Evolutionary conservation across 305 asterid species (phyloP).

Genomic region (Fraxinus sp.): DNA sequence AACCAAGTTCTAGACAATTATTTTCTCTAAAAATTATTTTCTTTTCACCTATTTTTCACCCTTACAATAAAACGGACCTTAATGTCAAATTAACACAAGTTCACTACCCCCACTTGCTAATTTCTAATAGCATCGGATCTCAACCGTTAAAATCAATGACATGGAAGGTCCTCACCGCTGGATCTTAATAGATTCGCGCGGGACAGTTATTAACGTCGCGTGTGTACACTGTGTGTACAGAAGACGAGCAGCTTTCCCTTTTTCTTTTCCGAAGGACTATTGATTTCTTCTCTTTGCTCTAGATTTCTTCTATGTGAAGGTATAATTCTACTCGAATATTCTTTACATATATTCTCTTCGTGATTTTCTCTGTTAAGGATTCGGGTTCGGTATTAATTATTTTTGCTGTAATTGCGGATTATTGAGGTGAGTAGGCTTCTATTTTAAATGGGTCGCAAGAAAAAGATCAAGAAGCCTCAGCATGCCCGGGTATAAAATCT

Average conservation of each 20-base stretch:
- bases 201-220: conserved; percentile 33
- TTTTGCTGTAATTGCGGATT: not conserved
- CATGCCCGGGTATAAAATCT: conserved; percentile 36
- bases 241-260: conserved; percentile 22
- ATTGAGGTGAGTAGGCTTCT: conserved; percentile 1
- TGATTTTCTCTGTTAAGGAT: not conserved
- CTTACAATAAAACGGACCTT: no score
- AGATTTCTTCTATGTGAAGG: conserved; percentile 26
- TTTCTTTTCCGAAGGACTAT: conserved; percentile 15
- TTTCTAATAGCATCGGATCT: conserved; percentile 8
- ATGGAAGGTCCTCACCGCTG: conserved; percentile 25
- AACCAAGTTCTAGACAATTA: no score
- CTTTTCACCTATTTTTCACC: no score
- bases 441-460: conserved; percentile 39
- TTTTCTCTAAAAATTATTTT: no score
- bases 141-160: conserved; percentile 26
- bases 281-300: conserved; percentile 12
- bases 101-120: no score
- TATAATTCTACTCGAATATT: not conserved
- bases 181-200: conserved; percentile 41
- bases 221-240: conserved; percentile 24
- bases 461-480: conserved; percentile 31
- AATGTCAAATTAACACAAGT: no score
- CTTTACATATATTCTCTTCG: not conserved
- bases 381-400: conserved; percentile 26